Evolutionary conservation across 257 asterid species (phyloP), one percentile per base, ranked within the genome.

Genomic region (Henckelia pumila): DNA sequence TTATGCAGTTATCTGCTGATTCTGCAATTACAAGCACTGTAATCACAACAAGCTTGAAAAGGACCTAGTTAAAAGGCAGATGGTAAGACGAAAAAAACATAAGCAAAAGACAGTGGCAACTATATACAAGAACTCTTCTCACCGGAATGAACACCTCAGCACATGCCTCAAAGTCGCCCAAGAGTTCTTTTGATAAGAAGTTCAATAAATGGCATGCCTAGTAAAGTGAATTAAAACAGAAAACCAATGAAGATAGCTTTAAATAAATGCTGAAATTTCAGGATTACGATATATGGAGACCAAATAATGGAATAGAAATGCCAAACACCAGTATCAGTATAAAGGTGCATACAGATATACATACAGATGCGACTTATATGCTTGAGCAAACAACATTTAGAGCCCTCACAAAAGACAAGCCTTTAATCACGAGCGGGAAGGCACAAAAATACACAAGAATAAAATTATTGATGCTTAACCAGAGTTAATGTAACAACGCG

Each of bases 11-110:
- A 78, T 94, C 99, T 0, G 99, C 96, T 24, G 99, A 94, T 79
- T 94, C 99, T 81, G 96, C 96, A 80, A 94, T 94, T 69, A 94
- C 97, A 73, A 94, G 96, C 74, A 94, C 98, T 53, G 99, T 91
- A 79, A 94, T 94, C 80, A 94, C 99, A 63, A 94, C 97, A 82
- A 94, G 99, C 96, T 94, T 94, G 97, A 94, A 94, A 77, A 94
- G 97, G 66, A 87, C 96, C 99, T 94, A 89, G 70, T 66, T 67
- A 64, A 77, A 78, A 67, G 79, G 33, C 32, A 73, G 28, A 47
- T 61, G 21, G 81, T 80, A 82, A 82, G 88, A 78, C 44, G 67
- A 71, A 71, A 65, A 67, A 74, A 44, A 73, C 23, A 61, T 25
- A 63, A n/a, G 68, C 61, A 56, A 30, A 62, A 69, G 49, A 50